These are phyloP conservation scores for Amaranthus tricolor DNA, from an alignment of 179 eudicot species.

Conservation along the genomic window DNA sequence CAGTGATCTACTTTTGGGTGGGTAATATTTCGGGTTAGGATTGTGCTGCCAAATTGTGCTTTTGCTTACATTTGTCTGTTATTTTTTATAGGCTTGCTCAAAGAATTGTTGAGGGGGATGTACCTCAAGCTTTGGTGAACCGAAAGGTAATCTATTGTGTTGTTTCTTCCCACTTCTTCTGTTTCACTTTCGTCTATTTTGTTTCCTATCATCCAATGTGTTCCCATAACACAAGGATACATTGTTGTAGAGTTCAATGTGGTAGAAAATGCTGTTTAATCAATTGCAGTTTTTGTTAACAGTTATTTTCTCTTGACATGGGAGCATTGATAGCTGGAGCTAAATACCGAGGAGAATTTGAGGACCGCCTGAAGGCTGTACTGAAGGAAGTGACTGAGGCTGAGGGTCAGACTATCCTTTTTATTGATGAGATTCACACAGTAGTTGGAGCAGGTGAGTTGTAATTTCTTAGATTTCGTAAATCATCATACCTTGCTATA, in stretches of 20 bases:
- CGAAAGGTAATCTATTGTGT: slow-evolving; percentile 49
- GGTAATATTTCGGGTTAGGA: no score
- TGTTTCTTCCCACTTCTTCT: background rate
- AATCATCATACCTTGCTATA: background rate
- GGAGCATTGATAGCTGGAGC: slow-evolving; percentile 99
- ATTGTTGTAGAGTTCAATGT: background rate
- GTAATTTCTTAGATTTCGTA: background rate
- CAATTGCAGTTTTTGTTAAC: slow-evolving; percentile 17
- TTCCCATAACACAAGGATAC: background rate
- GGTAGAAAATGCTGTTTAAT: slow-evolving; percentile 2
- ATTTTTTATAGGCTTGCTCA: slow-evolving; percentile 76
- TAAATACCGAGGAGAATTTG: slow-evolving; percentile 95
- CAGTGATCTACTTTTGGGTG: no score
- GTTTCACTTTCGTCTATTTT: background rate
- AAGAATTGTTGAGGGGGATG: slow-evolving; percentile 95
- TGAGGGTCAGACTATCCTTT: slow-evolving; percentile 86
- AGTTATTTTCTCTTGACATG: slow-evolving; percentile 97
- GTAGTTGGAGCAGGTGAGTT: slow-evolving; percentile 94
- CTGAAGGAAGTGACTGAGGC: slow-evolving; percentile 93
- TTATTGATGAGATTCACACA: slow-evolving; percentile 96
- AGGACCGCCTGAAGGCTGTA: slow-evolving; percentile 93
- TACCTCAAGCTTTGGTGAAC: slow-evolving; percentile 93
- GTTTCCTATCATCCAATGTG: background rate
- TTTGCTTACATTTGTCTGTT: background rate
- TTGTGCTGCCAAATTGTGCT: background rate